Evolutionary conservation across 768 basidiomycete genomes (phyloP), one percentile per base, ranked within the genome.

Genomic region (Cystoderma amianthinum): DNA sequence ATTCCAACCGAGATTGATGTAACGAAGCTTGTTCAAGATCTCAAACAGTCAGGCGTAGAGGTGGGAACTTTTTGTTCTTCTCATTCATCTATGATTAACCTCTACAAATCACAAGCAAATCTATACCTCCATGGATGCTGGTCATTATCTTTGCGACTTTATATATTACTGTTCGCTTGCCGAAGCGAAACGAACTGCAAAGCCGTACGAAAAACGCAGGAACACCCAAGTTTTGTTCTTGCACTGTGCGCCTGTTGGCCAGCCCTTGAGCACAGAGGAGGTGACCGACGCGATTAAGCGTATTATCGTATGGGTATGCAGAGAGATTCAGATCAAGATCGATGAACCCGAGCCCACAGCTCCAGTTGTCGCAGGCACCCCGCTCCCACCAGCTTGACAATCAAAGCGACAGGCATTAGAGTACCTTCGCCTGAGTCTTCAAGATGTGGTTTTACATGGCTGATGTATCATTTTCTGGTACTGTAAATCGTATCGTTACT

Each of bases 121-220:
- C 16, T 78, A 80, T 54, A 71, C 80, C 15, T 85, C 84, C 2
- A 74, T 80, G 69, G 85, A 87, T 53, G 80, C 83, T 12, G 85
- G 84, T 0, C 81, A 83, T 55, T 88, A 79, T 56, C 60, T 86
- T 9, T 84, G 80, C 54, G 85, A 87, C 61, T 87, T 82, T 57
- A 73, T 81, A 44, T 85, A 82, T 56, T 88, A 83, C 51, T 81
- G 82, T 53, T 85, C 82, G 7, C 69, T 86, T 19, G 82, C 82
- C 3, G 84, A 85, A 54, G 71, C 76, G 19, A 75, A 71, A 52
- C 74, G 80, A 2, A 65, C 58, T 15, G 62, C 64, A 1, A 70
- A 70, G 37, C 61, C 60, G 3, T 61, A 65, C 33, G 69, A 68
- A 41, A 67, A 67, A 42, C 62, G 62, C 18, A 60, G 65, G 13